Conservation (phyloP, 75 land plant species). For the Cryptomeria japonica region DNA sequence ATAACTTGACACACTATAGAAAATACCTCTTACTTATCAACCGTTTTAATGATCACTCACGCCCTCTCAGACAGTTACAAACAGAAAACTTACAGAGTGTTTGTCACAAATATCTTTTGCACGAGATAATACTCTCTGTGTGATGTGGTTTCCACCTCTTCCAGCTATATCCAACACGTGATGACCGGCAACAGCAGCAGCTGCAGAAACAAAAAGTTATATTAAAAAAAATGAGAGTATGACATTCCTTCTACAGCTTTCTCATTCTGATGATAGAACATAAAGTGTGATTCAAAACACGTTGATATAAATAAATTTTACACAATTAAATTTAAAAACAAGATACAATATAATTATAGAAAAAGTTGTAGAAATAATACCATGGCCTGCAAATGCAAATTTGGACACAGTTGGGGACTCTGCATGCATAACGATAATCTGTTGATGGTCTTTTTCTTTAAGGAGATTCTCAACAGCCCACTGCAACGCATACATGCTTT, state of each 20-base stretch:
- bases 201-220: not conserved
- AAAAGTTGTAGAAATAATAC: not conserved
- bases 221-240: not conserved
- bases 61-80: not conserved
- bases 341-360: too few relatives aligned
- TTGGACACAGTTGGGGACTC: not conserved
- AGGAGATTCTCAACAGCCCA: conserved; percentile 28
- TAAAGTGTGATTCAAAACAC: too few relatives aligned
- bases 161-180: not conserved
- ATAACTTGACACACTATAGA: too few relatives aligned
- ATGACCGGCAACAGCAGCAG: not conserved
- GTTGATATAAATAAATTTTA: too few relatives aligned
- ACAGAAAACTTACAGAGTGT: not conserved
- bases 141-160: not conserved
- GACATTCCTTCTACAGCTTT: too few relatives aligned
- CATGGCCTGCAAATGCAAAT: not conserved
- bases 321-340: too few relatives aligned
- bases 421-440: not conserved
- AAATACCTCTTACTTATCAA: too few relatives aligned
- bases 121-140: not conserved
- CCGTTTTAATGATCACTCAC: too few relatives aligned
- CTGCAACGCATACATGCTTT: conserved; percentile 34
- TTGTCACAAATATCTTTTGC: not conserved
- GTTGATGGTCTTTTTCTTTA: not conserved
- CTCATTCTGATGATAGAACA: too few relatives aligned